Evolutionary conservation across 1,139 yeast species (phyloP), one percentile per base, ranked within the genome.

Genomic region (Kodamaea ohmeri): DNA sequence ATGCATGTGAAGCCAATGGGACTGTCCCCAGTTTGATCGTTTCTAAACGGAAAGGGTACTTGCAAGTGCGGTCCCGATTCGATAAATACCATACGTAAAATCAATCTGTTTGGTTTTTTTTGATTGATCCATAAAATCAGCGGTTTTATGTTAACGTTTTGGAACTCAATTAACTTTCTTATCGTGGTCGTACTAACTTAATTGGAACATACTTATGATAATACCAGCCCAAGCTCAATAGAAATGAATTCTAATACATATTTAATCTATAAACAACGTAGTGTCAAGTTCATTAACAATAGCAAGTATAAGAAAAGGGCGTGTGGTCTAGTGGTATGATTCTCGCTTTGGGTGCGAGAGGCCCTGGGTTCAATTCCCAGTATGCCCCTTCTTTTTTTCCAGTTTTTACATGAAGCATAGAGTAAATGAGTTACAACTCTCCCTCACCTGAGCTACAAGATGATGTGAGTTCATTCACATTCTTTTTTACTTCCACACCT

Each of bases 281-380:
- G n/a, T n/a, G n/a, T n/a, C n/a, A n/a, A n/a, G n/a, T n/a, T n/a
- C n/a, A n/a, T n/a, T n/a, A n/a, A n/a, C n/a, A n/a, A n/a, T n/a
- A n/a, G n/a, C n/a, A n/a, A 25, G 6, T 6, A 27, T n/a, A 8
- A 29, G 32, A 18, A 21, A 21, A 18, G 36, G 36, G 36, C 36
- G 36, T 34, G 32, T 34, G 36, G 36, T 34, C 36, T 34, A 34
- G 36, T 34, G 36, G 36, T 34, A 34, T 34, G 36, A 34, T 34
- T 34, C 36, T 34, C 36, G 36, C 36, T 34, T 34, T 34, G 36
- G 36, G 52, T 56, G 60, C 58, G 61, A 56, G 61, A 56, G 61
- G 61, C 60, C 61, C 61, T 55, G 61, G 61, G 61, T 56, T 56
- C 61, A 56, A 56, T 55, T 56, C 61, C 61, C 61, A 55, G 61